These are phyloP conservation scores for Vitis hybrid DNA, from an alignment of 177 flowering plant genomes.

Conservation along the genomic window DNA sequence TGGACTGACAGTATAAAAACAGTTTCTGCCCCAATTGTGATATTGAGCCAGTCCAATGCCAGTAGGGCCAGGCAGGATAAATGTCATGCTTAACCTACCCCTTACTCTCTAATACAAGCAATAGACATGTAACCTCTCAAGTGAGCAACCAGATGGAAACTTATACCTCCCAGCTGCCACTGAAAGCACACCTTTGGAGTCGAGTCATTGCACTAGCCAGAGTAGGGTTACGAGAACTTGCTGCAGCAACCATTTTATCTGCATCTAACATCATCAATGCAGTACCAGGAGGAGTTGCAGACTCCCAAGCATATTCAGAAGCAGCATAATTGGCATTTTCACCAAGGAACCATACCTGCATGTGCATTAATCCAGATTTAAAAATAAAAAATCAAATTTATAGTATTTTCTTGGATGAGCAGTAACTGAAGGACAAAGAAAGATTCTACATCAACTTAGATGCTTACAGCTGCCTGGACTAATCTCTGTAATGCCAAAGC, in stretches of 20 bases:
- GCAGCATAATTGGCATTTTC: constrained; percentile 99
- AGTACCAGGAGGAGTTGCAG: constrained; percentile 99
- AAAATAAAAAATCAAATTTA: not conserved
- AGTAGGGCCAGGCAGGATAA: not conserved
- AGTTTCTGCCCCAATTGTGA: too few relatives aligned
- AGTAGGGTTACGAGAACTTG: constrained; percentile 97
- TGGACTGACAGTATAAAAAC: too few relatives aligned
- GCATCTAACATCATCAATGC: constrained; percentile 99
- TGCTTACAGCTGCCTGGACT: constrained; percentile 97
- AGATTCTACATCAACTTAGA: constrained; percentile 4
- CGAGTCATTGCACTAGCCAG: constrained; percentile 95
- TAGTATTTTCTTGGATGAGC: not conserved
- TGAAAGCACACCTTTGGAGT: constrained; percentile 95
- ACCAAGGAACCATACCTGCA: constrained; percentile 99
- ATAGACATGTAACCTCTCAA: not conserved
- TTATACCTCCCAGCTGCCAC: constrained; percentile 99
- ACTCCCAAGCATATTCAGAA: constrained; percentile 99
- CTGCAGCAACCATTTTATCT: constrained; percentile 99
- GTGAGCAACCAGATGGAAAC: constrained; percentile 9
- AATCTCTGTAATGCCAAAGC: constrained; percentile 91
- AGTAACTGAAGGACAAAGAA: not conserved
- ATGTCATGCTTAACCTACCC: not conserved
- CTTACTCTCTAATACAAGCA: not conserved
- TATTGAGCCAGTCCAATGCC: too few relatives aligned
- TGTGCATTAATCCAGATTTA: not conserved